These are phyloP conservation scores for Exophiala dermatitidis DNA, from an alignment of 2,329 filamentous ascomycete species.

Conservation along the genomic window DNA sequence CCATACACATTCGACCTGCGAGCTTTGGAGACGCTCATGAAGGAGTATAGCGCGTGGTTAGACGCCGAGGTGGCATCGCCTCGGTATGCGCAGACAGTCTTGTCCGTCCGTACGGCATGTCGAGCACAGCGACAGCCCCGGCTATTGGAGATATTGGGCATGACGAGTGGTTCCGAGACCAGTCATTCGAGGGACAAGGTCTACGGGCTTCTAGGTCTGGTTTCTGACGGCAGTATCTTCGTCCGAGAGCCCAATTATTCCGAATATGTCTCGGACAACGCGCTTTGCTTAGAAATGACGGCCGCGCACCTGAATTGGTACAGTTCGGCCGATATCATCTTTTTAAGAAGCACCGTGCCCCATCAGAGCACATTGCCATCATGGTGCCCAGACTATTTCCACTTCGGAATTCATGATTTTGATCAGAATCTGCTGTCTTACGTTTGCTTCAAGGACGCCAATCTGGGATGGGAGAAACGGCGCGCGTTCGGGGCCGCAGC, in stretches of 20 bases:
- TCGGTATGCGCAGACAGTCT: conserved; percentile 8
- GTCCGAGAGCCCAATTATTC: conserved; percentile 17
- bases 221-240: conserved; percentile 15
- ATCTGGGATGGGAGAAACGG: conserved; percentile 17
- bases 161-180: conserved; percentile 16
- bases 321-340: conserved; percentile 17
- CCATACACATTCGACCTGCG: conserved; percentile 14
- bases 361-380: conserved; percentile 7
- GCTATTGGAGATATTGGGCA: conserved; percentile 15
- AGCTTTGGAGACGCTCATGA: conserved; percentile 9
- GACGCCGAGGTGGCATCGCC: not conserved
- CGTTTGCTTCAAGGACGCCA: conserved; percentile 11
- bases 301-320: conserved; percentile 16
- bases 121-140: conserved; percentile 17
- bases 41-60: not conserved
- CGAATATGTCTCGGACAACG: conserved; percentile 7
- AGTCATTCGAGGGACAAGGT: conserved; percentile 17
- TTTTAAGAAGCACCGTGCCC: conserved; percentile 9
- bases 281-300: conserved; percentile 19
- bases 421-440: conserved; percentile 13
- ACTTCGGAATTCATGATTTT: conserved; percentile 10
- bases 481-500: conserved; percentile 14
- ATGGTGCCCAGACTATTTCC: conserved; percentile 20
- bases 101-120: conserved; percentile 12
- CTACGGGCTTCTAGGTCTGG: conserved; percentile 16